These are phyloP conservation scores for Nyctanthes arbortristis DNA, from an alignment of 257 asterid genomes.

Conservation along the genomic window DNA sequence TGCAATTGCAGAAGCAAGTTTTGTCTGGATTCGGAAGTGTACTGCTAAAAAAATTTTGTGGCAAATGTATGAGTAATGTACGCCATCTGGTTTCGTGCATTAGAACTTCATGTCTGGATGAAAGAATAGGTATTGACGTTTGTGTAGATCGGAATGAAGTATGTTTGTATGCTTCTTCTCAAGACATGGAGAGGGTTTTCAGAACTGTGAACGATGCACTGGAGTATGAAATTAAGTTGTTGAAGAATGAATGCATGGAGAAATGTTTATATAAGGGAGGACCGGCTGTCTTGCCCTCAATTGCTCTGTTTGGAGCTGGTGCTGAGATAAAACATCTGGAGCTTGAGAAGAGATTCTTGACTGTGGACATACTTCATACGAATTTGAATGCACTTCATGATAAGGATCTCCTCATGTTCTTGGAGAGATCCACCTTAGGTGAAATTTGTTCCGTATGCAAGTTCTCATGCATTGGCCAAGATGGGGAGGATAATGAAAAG, in stretches of 20 bases:
- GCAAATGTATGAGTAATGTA: constrained; percentile 55
- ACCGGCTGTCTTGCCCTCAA: constrained; percentile 47
- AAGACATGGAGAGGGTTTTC: constrained; percentile 61
- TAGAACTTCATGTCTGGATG: constrained; percentile 61
- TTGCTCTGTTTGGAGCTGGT: constrained; percentile 93
- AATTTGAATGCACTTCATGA: constrained; percentile 46
- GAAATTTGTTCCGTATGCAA: constrained; percentile 58
- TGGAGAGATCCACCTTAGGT: constrained; percentile 62
- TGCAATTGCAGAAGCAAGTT: constrained; percentile 56
- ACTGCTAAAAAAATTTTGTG: constrained; percentile 77
- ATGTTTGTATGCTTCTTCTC: constrained; percentile 59
- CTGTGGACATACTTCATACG: constrained; percentile 71
- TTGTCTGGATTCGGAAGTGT: constrained; percentile 65
- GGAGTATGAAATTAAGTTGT: constrained; percentile 58
- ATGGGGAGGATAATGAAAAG: constrained; percentile 52
- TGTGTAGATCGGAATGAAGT: constrained; percentile 67
- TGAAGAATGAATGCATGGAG: constrained; percentile 76
- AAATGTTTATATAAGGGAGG: constrained; percentile 67
- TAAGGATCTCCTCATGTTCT: constrained; percentile 60
- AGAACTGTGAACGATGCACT: constrained; percentile 47
- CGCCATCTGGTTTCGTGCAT: constrained; percentile 53
- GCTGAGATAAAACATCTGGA: constrained; percentile 88
- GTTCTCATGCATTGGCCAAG: constrained; percentile 40
- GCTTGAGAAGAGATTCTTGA: constrained; percentile 73
- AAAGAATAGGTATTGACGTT: constrained; percentile 66